Percentiles rank a stretch among this genome's conserved stretches.
Evolutionary conservation across 257 asterid genomes (phyloP).

Genomic region (Fraxinus anomala): DNA sequence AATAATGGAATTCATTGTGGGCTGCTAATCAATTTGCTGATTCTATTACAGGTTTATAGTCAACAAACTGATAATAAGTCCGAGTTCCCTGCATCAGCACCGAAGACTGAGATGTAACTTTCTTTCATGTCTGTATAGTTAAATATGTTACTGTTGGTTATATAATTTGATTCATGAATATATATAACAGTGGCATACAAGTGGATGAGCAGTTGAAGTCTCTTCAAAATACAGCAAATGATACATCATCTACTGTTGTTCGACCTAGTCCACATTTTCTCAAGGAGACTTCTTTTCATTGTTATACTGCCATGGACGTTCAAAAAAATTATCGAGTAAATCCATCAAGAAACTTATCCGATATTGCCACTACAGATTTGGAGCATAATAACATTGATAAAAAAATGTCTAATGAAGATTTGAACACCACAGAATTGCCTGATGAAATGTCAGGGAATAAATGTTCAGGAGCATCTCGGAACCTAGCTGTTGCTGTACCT

Average conservation of each 20-base stretch:
- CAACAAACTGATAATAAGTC: slow-evolving; percentile 28
- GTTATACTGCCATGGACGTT: slow-evolving; percentile 23
- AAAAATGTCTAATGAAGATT: slow-evolving; percentile 29
- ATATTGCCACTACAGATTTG: slow-evolving; percentile 9
- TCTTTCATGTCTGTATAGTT: slow-evolving; percentile 15
- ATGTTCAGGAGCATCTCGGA: slow-evolving; percentile 24
- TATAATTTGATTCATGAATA: not conserved
- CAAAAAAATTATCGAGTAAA: slow-evolving; percentile 27
- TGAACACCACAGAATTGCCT: slow-evolving; percentile 11
- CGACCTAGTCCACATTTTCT: slow-evolving; percentile 30
- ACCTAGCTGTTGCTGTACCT: slow-evolving; percentile 39
- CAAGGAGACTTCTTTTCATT: slow-evolving; percentile 30
- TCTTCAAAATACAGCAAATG: slow-evolving; percentile 28
- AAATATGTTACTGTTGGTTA: not conserved
- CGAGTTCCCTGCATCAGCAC: slow-evolving; percentile 36
- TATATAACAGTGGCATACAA: slow-evolving; percentile 34
- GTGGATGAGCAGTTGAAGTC: slow-evolving; percentile 22
- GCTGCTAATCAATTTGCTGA: slow-evolving; percentile 26
- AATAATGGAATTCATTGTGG: not conserved
- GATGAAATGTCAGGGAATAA: slow-evolving; percentile 23
- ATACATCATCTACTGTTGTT: slow-evolving; percentile 20
- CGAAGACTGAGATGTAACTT: slow-evolving; percentile 42
- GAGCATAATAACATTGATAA: slow-evolving; percentile 14
- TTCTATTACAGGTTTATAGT: slow-evolving; percentile 37
- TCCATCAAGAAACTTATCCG: slow-evolving; percentile 18